Conservation (phyloP, 1,284 basidiomycete genomes). For the Termitomyces sp. region DNA sequence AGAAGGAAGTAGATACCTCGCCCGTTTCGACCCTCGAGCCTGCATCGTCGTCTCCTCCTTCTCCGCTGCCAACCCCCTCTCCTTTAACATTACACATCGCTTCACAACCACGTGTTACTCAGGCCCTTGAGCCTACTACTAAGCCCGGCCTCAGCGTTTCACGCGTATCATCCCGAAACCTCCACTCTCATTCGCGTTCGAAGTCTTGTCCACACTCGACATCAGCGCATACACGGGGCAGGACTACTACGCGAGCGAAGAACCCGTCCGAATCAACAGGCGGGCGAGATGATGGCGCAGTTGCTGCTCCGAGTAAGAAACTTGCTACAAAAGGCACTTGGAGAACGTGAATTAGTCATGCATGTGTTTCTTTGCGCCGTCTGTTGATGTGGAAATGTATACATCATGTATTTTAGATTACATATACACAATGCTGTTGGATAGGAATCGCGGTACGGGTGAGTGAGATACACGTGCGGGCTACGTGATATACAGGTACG, state of each 20-base stretch:
- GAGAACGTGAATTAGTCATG: background rate
- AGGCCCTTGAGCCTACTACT: background rate
- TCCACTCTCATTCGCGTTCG: background rate
- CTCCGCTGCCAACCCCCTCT: background rate
- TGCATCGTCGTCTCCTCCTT: background rate
- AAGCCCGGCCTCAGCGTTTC: background rate
- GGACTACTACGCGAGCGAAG: background rate
- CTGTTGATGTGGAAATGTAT: background rate
- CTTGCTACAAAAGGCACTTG: background rate
- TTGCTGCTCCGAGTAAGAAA: background rate
- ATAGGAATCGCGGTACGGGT: too few relatives aligned
- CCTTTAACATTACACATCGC: background rate
- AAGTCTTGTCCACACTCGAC: background rate
- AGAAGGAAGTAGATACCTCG: background rate
- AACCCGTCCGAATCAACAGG: background rate
- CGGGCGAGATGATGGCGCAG: background rate
- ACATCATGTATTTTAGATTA: too few relatives aligned
- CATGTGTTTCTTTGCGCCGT: background rate
- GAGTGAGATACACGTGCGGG: too few relatives aligned
- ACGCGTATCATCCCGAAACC: background rate
- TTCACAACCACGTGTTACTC: background rate
- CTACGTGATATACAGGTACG: too few relatives aligned
- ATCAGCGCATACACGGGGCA: background rate
- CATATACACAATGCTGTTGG: too few relatives aligned
- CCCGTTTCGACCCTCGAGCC: background rate